Percentiles rank a stretch among this genome's conserved stretches.
These are phyloP conservation scores for Debaryomyces subglobosus DNA, from an alignment of 1,139 yeast species.

Conservation along the genomic window DNA sequence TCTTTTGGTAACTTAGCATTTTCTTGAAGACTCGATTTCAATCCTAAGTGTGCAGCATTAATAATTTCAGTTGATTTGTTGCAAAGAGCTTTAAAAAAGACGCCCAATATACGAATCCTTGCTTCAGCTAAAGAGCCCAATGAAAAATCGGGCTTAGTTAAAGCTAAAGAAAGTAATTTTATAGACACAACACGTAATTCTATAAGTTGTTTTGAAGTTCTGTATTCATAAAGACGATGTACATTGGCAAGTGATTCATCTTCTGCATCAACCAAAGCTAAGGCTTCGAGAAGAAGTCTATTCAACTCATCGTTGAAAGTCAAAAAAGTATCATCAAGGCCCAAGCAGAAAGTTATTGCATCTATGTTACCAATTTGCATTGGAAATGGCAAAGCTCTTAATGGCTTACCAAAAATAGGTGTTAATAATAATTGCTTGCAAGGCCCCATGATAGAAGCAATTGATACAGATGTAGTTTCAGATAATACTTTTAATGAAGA, in stretches of 20 bases:
- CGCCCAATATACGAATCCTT: slow-evolving; percentile 84
- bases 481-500: slow-evolving; percentile 69
- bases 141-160: slow-evolving; percentile 79
- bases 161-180: slow-evolving; percentile 76
- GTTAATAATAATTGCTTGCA: slow-evolving; percentile 81
- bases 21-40: slow-evolving; percentile 80
- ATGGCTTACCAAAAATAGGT: slow-evolving; percentile 95
- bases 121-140: slow-evolving; percentile 80
- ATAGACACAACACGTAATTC: slow-evolving; percentile 90
- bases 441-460: slow-evolving; percentile 77
- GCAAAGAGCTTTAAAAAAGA: slow-evolving; percentile 90
- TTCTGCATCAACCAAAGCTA: slow-evolving; percentile 95
- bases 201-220: slow-evolving; percentile 85
- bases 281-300: slow-evolving; percentile 82
- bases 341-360: slow-evolving; percentile 88
- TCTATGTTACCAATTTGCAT: slow-evolving; percentile 99
- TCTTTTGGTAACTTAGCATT: slow-evolving; percentile 92
- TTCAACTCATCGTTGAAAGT: slow-evolving; percentile 88
- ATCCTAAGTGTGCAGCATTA: slow-evolving; percentile 89
- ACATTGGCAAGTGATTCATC: slow-evolving; percentile 92
- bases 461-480: slow-evolving; percentile 66
- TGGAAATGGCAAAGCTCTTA: slow-evolving; percentile 95
- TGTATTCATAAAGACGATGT: slow-evolving; percentile 80
- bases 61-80: slow-evolving; percentile 86
- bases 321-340: slow-evolving; percentile 77